Conservation (phyloP, 208 protist genomes). For the Trypanosoma rangeli region DNA sequence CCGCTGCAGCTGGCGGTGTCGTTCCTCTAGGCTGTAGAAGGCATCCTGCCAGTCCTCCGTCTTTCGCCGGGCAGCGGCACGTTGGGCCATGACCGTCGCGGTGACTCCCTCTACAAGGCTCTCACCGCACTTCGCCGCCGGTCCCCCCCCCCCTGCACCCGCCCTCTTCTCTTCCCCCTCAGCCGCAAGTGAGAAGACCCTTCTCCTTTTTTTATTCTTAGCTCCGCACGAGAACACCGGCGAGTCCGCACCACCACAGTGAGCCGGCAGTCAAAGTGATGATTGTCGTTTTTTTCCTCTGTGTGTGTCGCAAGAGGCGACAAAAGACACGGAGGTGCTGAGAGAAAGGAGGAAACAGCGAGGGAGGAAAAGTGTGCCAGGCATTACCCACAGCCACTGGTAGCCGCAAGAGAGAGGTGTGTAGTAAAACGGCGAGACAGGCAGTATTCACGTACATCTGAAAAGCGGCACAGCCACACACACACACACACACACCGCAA, state of each 20-base stretch:
- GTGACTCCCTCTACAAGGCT: background rate
- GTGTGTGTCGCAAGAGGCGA: background rate
- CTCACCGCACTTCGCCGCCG: background rate
- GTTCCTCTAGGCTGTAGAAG: conserved; percentile 76
- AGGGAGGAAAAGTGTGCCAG: background rate
- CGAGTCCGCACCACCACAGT: background rate
- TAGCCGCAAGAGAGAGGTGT: background rate
- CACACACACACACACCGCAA: too few relatives aligned
- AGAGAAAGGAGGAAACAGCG: background rate
- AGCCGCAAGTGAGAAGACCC: background rate
- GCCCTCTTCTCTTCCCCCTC: background rate
- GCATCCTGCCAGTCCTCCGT: conserved; percentile 80
- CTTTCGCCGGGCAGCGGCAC: background rate
- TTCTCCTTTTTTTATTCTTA: background rate
- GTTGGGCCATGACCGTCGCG: conserved; percentile 10
- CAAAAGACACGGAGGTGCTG: background rate
- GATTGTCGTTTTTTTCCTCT: background rate
- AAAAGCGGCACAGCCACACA: too few relatives aligned
- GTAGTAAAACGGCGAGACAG: background rate
- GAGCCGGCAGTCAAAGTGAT: background rate
- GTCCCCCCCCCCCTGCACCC: background rate
- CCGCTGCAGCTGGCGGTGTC: conserved; percentile 76
- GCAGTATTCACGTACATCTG: too few relatives aligned
- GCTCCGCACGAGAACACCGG: too few relatives aligned
- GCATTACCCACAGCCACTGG: background rate